Conservation (phyloP, 805 yeast genomes). For the Kodamaea nitidulidarum region DNA sequence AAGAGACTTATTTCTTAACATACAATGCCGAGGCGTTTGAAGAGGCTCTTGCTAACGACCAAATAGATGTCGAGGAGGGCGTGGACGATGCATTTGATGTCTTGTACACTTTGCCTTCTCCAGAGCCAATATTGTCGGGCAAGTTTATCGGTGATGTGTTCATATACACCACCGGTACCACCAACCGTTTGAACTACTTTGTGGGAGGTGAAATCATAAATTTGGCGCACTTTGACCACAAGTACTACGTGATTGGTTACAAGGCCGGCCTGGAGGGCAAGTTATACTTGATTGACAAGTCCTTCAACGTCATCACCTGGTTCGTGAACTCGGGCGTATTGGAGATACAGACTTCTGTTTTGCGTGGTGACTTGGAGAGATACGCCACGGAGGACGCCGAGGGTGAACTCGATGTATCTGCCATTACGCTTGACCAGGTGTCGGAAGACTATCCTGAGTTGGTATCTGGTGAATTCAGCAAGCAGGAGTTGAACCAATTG, state of each 20-base stretch:
- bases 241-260: constrained; percentile 84
- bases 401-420: constrained; percentile 38
- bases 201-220: constrained; percentile 94
- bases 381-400: constrained; percentile 38
- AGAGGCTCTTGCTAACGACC: constrained; percentile 55
- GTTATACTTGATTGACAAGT: constrained; percentile 88
- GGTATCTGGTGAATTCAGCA: constrained; percentile 53
- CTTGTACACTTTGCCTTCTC: constrained; percentile 62
- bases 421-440: constrained; percentile 52
- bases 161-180: constrained; percentile 76
- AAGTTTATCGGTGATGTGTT: constrained; percentile 98
- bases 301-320: constrained; percentile 77
- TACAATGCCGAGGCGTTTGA: constrained; percentile 66
- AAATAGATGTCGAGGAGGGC: constrained; percentile 77
- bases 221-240: constrained; percentile 87
- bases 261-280: constrained; percentile 79
- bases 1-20: constrained; percentile 72
- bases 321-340: constrained; percentile 78
- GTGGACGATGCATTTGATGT: constrained; percentile 84
- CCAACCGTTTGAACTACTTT: constrained; percentile 83
- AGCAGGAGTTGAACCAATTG: constrained; percentile 67
- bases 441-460: constrained; percentile 45
- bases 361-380: constrained; percentile 90
- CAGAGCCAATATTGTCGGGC: constrained; percentile 80
- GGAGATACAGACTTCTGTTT: constrained; percentile 92